Conservation (phyloP, 2,329 filamentous ascomycete genomes). For the Mariannaea sp. region DNA sequence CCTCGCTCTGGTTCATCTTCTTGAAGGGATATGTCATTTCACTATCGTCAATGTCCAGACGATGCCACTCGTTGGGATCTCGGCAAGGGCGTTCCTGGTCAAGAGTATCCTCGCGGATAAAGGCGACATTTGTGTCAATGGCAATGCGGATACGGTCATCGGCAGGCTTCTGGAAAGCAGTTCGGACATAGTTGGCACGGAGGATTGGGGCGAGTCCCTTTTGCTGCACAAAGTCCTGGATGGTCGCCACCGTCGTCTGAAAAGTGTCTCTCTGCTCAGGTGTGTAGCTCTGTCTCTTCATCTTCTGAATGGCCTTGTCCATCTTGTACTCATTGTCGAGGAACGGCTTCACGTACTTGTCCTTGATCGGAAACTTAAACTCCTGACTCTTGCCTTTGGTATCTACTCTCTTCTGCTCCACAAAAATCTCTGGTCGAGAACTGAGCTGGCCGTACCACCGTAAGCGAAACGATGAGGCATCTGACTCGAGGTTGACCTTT, state of each 20-base stretch:
- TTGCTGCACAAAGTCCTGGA: constrained; percentile 79
- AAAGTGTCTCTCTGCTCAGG: constrained; percentile 70
- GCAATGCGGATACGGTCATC: constrained; percentile 90
- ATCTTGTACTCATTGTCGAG: constrained; percentile 86
- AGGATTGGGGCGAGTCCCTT: constrained; percentile 82
- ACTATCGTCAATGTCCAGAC: constrained; percentile 82
- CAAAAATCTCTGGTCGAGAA: constrained; percentile 75
- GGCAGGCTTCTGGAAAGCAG: constrained; percentile 93
- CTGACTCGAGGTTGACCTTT: constrained; percentile 77
- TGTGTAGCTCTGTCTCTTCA: constrained; percentile 75
- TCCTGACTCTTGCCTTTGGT: constrained; percentile 79
- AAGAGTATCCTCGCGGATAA: constrained; percentile 79
- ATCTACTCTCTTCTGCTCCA: constrained; percentile 88
- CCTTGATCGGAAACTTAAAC: constrained; percentile 82
- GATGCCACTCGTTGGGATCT: constrained; percentile 87
- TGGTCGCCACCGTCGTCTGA: constrained; percentile 72
- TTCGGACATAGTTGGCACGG: constrained; percentile 90
- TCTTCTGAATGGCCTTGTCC: constrained; percentile 88
- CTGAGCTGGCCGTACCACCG: constrained; percentile 90
- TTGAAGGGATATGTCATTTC: constrained; percentile 87
- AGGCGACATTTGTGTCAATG: constrained; percentile 88
- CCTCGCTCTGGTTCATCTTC: constrained; percentile 86
- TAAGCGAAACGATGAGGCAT: constrained; percentile 82
- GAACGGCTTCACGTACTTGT: constrained; percentile 90
- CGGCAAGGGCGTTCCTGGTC: constrained; percentile 86